phyloP scores from a whole-genome alignment of 805 yeast genomes.

The Starmerella khaoyaiensis region DNA sequence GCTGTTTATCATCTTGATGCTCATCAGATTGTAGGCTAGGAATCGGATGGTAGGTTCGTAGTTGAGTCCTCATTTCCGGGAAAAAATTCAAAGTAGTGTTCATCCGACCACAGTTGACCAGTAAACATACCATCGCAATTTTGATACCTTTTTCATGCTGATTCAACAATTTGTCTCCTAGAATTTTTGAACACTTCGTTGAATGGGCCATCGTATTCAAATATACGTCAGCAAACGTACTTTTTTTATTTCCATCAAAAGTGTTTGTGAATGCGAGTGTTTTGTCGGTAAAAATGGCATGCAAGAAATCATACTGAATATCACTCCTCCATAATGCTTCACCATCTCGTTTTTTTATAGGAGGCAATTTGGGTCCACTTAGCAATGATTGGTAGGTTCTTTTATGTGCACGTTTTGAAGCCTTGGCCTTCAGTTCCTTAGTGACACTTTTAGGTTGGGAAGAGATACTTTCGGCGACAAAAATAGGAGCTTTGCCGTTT shows the following conservation, averaged over 20 bases:
- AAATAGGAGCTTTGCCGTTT: too few relatives aligned
- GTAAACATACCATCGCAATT: conserved; percentile 66
- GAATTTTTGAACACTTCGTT: conserved; percentile 66
- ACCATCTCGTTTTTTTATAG: conserved; percentile 76
- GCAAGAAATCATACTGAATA: conserved; percentile 69
- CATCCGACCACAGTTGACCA: conserved; percentile 86
- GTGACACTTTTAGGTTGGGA: too few relatives aligned
- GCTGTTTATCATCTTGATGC: conserved; percentile 49
- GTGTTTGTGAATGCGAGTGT: conserved; percentile 47
- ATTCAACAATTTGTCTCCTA: conserved; percentile 65
- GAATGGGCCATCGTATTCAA: conserved; percentile 71
- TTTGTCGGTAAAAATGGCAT: conserved; percentile 49
- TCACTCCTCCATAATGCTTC: conserved; percentile 83
- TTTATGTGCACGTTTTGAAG: conserved; percentile 17
- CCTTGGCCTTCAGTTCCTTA: too few relatives aligned
- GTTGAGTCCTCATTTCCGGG: conserved; percentile 86
- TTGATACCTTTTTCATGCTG: conserved; percentile 48
- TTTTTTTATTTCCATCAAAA: conserved; percentile 8
- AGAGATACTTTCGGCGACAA: too few relatives aligned
- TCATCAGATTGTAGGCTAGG: conserved; percentile 72
- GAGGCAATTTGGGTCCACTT: conserved; percentile 28
- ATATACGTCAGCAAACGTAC: conserved; percentile 76
- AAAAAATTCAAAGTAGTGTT: conserved; percentile 89
- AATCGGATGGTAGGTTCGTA: conserved; percentile 85
- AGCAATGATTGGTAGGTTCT: conserved; percentile 21